Base-by-base conservation (phyloP, 768 basidiomycete genomes). In the Podaxis rugospora region DNA sequence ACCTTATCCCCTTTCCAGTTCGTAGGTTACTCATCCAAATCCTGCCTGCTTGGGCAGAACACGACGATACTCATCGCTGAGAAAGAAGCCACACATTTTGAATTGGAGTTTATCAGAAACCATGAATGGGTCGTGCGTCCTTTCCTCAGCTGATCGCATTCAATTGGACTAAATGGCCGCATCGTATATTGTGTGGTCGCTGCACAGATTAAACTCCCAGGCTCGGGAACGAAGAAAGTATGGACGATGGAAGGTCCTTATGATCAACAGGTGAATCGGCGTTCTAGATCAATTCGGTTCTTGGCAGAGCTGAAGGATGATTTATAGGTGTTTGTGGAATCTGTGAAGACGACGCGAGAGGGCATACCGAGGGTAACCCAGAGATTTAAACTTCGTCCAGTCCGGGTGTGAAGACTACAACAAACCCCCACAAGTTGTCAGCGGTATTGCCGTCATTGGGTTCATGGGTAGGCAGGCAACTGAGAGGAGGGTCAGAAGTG, bases 41-140 rank as follows among this genome's bases (percentile, higher is more conserved):
- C n/a, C n/a, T n/a, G 3, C 28, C n/a, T 57, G 6, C 14, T 13
- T 1, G 4, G 18, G 10, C 35, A 59, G 57, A 25, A 51, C 4
- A 37, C 25, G 49, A 59, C 37, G 14, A 39, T 59, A 37, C 6
- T 51, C 14, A 18, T 51, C 6, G 23, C 36, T 9, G 57, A 58
- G 32, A 51, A 59, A 51, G 37, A 51, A 5, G 49, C 49, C n/a
- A 51, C 57, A 2, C 50, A 3, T 2, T 50, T 59, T 13, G 37
- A 42, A 3, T n/a, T 59, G 10, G 23, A 51, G 11, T 27, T 16
- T 13, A 11, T 59, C 4, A 25, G 50, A 16, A 21, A 40, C 13
- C 57, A 59, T 4, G 57, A 51, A 27, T 59, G 57, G 49, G 51
- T 16, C 23, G 57, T 59, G 10, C 32, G 57, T 27, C 18, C 50